Base-by-base conservation (phyloP, 805 yeast species). In the Monosporozyma yasuniensis region DNA sequence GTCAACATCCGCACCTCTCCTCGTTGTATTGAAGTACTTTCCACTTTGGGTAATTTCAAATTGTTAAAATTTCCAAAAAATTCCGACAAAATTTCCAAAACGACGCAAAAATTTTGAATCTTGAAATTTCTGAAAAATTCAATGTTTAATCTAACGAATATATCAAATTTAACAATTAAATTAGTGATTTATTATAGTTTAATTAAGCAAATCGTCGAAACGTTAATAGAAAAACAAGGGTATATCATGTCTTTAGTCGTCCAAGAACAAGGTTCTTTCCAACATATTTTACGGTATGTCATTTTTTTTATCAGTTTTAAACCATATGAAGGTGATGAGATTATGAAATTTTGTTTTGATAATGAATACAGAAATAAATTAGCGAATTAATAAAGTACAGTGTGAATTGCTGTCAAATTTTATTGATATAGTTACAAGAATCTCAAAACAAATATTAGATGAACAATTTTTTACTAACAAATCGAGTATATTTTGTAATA, bases 261-360 rank as follows among this genome's bases (percentile, higher is more conserved):
- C 77, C 93, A 87, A 80, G 99, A 93, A 81, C 84, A 87, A 80
- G 96, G 96, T 77, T 87, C 93, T 76, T 93, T 95, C 95, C 99
- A 95, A 82, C 99, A 93, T 95, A 93, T 93, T 81, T 87, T 93
- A 81, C 99, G 97, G 93, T 86, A 85, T 76, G 93, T 84, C 57
- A 28, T 27, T 37, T 28, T 28, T 28, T 28, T 2, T 27, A 27
- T 8, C 10, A 27, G 30, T n/a, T n/a, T n/a, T n/a, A n/a, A n/a
- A n/a, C 28, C 28, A 25, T 25, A 9, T 25, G 9, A 25, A 25
- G n/a, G 11, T n/a, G 28, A 18, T 22, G 30, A n/a, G n/a, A n/a
- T n/a, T n/a, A n/a, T n/a, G n/a, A n/a, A n/a, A n/a, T n/a, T n/a
- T n/a, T n/a, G n/a, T n/a, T n/a, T n/a, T n/a, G n/a, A n/a, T n/a